Evolutionary conservation across 441 rosid species (phyloP), one percentile per base, ranked within the genome.

Genomic region (Capsella rubella): DNA sequence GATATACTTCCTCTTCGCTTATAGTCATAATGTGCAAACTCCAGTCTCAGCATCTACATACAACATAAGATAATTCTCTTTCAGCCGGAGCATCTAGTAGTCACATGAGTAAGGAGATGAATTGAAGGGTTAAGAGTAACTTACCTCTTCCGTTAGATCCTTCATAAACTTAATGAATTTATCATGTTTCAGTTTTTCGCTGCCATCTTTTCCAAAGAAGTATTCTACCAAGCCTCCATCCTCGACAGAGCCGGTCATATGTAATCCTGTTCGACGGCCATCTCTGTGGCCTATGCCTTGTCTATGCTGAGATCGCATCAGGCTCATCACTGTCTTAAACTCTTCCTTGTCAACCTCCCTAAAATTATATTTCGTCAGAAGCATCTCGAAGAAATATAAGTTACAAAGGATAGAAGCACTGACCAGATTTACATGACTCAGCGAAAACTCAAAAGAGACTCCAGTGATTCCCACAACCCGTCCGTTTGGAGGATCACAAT

Each of bases 151-250:
- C 4, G 82, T 84, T 80, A 95, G 86, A 61, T 84, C 87, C 73
- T 81, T 82, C 89, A 92, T 59, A 84, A 95, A 95, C 65, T 80
- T 79, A 54, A 85, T 80, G 80, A 95, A 92, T 74, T 86, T 88
- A 57, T 86, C 95, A 73, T 87, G 96, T 35, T 65, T 84, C 39
- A 95, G 98, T 58, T 83, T 15, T 10, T 71, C 21, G 27, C 71
- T 81, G 71, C 98, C 98, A 87, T 91, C 93, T 83, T 86, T 60
- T 25, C 97, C 99, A 71, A 95, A 95, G 78, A 95, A 95, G 84
- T 80, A 79, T 76, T 84, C 95, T 64, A 91, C 84, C 82, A 92
- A 82, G 50, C 99, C 99, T 46, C 99, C 99, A 76, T 92, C 79
- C 58, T 76, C 92, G 4, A 95, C 96, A 72, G 87, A 79, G 66